phyloP scores from a whole-genome alignment of 805 yeast species.

The Kazachstania kunashirensis region DNA sequence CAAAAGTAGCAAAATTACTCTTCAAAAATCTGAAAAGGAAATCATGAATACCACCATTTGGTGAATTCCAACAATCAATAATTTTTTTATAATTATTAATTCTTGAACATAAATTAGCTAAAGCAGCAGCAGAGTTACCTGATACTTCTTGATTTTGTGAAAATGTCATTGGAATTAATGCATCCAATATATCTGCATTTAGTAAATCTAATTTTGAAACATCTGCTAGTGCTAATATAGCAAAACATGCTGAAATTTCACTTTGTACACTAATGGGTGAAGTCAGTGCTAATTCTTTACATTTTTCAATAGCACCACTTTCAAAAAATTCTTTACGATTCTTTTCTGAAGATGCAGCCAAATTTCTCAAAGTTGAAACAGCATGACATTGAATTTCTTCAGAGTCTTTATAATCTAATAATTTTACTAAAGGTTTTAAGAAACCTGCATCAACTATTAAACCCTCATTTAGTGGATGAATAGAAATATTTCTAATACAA shows the following conservation, averaged over 20 bases:
- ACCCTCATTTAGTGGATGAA: slow-evolving; percentile 93
- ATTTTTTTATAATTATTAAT: slow-evolving; percentile 75
- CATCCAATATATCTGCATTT: slow-evolving; percentile 76
- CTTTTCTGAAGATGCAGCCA: slow-evolving; percentile 92
- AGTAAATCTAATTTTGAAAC: slow-evolving; percentile 79
- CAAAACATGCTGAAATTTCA: slow-evolving; percentile 95
- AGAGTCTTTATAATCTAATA: slow-evolving; percentile 75
- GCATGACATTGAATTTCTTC: slow-evolving; percentile 99
- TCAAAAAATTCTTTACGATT: slow-evolving; percentile 85
- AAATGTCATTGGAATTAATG: slow-evolving; percentile 81
- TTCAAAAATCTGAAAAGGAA: slow-evolving; percentile 73
- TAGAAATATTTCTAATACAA: slow-evolving; percentile 92
- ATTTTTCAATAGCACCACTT: slow-evolving; percentile 91
- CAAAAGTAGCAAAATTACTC: slow-evolving; percentile 85
- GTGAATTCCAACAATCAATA: slow-evolving; percentile 65
- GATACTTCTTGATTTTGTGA: slow-evolving; percentile 89
- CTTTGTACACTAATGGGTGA: slow-evolving; percentile 91
- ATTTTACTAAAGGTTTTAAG: slow-evolving; percentile 76
- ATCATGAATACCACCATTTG: slow-evolving; percentile 77
- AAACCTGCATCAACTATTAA: slow-evolving; percentile 95
- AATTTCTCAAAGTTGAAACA: slow-evolving; percentile 86
- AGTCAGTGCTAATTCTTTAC: slow-evolving; percentile 73
- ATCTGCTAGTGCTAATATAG: slow-evolving; percentile 92
- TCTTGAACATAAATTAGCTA: slow-evolving; percentile 90
- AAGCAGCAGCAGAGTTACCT: slow-evolving; percentile 96